phyloP scores from a whole-genome alignment of 2,329 filamentous ascomycete genomes.

The Westerdykella sp. region DNA sequence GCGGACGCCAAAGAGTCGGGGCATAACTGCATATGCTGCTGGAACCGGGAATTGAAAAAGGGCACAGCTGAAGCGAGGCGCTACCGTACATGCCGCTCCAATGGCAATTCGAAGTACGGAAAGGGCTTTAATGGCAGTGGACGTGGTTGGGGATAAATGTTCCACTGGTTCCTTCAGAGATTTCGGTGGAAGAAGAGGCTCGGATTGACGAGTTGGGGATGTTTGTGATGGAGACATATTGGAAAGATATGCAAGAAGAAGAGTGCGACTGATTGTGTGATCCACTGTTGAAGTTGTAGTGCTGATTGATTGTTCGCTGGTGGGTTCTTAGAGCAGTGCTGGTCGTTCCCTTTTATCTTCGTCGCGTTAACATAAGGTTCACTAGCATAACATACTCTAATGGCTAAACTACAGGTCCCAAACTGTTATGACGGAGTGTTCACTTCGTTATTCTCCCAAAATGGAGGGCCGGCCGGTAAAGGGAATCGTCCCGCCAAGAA shows the following conservation, averaged over 20 bases:
- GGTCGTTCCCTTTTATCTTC: too few relatives aligned
- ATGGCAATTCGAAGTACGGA: slow-evolving; percentile 13
- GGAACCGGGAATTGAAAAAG: slow-evolving; percentile 16
- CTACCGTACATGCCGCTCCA: slow-evolving; percentile 15
- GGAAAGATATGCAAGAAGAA: neutral
- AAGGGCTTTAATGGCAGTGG: slow-evolving; percentile 16
- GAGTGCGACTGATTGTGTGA: neutral
- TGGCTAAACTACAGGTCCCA: too few relatives aligned
- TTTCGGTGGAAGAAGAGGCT: slow-evolving; percentile 15
- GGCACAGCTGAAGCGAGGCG: slow-evolving; percentile 14
- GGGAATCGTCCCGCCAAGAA: too few relatives aligned
- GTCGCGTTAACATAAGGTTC: too few relatives aligned
- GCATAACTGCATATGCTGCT: slow-evolving; percentile 6
- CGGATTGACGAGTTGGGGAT: slow-evolving; percentile 1
- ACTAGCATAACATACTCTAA: too few relatives aligned
- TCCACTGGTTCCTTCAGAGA: slow-evolving; percentile 3
- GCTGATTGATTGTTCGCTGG: neutral
- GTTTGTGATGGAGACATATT: slow-evolving; percentile 10
- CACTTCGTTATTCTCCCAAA: too few relatives aligned
- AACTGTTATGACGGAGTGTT: too few relatives aligned
- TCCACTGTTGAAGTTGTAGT: neutral
- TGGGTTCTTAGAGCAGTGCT: too few relatives aligned
- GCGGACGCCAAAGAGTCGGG: slow-evolving; percentile 20
- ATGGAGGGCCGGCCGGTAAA: too few relatives aligned
- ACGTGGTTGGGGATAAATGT: slow-evolving; percentile 8